Evolutionary conservation across 2,329 filamentous ascomycete genomes (phyloP).

Genomic region (Calonectria honghensis): DNA sequence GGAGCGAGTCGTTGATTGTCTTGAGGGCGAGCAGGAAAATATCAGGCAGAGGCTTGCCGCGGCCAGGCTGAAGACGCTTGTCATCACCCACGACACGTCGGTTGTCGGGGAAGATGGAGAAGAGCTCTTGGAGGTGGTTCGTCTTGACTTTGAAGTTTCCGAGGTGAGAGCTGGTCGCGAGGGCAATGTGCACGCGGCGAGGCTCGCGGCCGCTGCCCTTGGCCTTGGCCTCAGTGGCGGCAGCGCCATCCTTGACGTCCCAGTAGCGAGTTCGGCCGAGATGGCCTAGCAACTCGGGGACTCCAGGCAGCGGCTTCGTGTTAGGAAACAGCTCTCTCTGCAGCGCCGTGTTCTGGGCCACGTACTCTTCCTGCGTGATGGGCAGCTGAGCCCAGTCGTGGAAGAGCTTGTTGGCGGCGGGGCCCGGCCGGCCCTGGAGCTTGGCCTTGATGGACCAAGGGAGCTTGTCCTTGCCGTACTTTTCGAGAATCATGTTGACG

Average conservation of each 20-base stretch:
- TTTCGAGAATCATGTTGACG: constrained; percentile 87
- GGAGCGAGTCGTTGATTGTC: constrained; percentile 86
- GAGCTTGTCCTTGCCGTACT: constrained; percentile 83
- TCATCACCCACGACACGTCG: constrained; percentile 92
- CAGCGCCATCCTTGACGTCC: constrained; percentile 60
- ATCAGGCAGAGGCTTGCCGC: constrained; percentile 96
- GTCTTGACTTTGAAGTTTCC: constrained; percentile 88
- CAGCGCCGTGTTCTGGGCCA: constrained; percentile 73
- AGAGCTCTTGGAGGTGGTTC: constrained; percentile 73
- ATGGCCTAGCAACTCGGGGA: constrained; percentile 78
- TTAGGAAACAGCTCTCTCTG: constrained; percentile 84
- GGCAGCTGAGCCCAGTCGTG: constrained; percentile 91
- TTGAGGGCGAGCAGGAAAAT: constrained; percentile 93
- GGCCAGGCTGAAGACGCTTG: constrained; percentile 81
- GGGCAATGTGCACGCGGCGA: constrained; percentile 82
- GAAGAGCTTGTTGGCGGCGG: constrained; percentile 73
- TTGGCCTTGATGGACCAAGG: constrained; percentile 97
- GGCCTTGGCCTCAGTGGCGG: constrained; percentile 46
- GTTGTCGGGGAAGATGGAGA: constrained; percentile 79
- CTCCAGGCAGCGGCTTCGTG: constrained; percentile 86
- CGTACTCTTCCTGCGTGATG: constrained; percentile 82
- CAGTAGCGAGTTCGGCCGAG: constrained; percentile 74
- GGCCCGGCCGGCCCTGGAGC: constrained; percentile 77
- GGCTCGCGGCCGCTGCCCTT: constrained; percentile 49
- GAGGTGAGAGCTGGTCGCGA: constrained; percentile 87